phyloP scores from a whole-genome alignment of 176 grass and related monocot species.

The Pontederia paniculata region DNA sequence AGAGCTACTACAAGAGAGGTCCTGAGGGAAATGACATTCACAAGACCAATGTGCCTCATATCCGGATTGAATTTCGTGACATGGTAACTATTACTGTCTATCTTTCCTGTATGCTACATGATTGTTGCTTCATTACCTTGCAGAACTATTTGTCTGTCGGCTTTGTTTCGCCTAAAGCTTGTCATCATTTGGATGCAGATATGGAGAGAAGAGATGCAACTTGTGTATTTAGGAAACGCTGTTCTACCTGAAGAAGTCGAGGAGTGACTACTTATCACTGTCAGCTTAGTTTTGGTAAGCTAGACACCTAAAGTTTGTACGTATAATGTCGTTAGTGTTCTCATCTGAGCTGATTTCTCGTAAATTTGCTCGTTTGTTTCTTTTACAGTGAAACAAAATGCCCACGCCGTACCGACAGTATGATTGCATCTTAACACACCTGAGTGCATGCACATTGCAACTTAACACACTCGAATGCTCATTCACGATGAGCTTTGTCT shows the following conservation, averaged over 20 bases:
- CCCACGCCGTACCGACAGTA: too few species aligned
- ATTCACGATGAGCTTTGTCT: too few species aligned
- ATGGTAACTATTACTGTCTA: constrained; percentile 27
- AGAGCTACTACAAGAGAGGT: constrained; percentile 76
- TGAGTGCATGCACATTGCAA: too few species aligned
- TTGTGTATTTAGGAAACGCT: constrained; percentile 51
- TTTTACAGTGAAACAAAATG: too few species aligned
- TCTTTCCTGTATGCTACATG: not conserved
- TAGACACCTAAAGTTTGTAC: not conserved
- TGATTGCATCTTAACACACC: too few species aligned
- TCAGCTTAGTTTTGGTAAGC: not conserved
- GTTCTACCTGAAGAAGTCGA: constrained; percentile 50
- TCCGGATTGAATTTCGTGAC: constrained; percentile 80
- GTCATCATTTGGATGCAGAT: constrained; percentile 31
- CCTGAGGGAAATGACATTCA: constrained; percentile 77
- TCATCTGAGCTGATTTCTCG: too few species aligned
- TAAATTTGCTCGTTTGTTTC: too few species aligned
- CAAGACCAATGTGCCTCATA: constrained; percentile 91
- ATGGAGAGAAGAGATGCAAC: constrained; percentile 91
- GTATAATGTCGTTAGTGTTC: too few species aligned
- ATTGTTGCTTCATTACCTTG: too few species aligned
- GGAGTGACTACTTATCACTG: constrained; percentile 25
- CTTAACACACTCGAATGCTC: too few species aligned
- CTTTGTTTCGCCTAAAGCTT: not conserved
- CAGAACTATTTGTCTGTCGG: not conserved